Base-by-base conservation (phyloP, 148 eudicot species). In the Arbutus unedo region DNA sequence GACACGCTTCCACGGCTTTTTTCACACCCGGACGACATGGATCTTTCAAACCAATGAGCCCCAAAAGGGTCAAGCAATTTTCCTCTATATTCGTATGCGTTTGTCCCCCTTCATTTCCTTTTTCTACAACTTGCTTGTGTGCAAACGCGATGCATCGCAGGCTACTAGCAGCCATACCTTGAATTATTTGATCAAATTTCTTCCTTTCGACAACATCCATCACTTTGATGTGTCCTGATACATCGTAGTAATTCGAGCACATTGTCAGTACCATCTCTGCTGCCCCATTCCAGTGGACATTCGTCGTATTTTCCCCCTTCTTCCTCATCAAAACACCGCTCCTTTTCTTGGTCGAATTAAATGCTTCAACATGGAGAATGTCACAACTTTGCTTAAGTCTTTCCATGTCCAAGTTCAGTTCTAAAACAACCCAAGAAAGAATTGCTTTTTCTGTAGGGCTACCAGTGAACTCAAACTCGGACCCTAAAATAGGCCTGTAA, bases 81-180 rank as follows among this genome's bases (percentile, higher is more conserved):
- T 55, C 82, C 48, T 38, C 38, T 38, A 78, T 10, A 6, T 55
- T 31, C 38, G 38, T 1, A 31, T 31, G 60, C 6, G 10, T 9
- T 18, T 23, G 9, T 9, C 45, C n/a, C 60, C 48, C 81, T 41
- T 44, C 70, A 3, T 43, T 5, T 3, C 44, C 38, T 3, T 43
- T 18, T 44, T 62, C 41, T 15, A 13, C 9, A 9, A 51, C 14
- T 50, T 73, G 21, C 15, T 56, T 82, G 19, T 85, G 82, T 38
- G 87, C 84, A 44, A 82, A 82, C 48, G 85, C 82, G 15, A 85
- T 74, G 67, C 84, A 85, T 8, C 38, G 49, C 2, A 85, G 55
- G 16, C 79, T 45, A n/a, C 38, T 60, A 3, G 43, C 31, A 10
- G 21, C 59, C 87, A 85, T 85, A 10, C 68, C 25, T 78, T 72